Evolutionary conservation across 192 early-diverging fungal species (phyloP), one percentile per base, ranked within the genome.

Genomic region (Umbelopsis ramanniana): DNA sequence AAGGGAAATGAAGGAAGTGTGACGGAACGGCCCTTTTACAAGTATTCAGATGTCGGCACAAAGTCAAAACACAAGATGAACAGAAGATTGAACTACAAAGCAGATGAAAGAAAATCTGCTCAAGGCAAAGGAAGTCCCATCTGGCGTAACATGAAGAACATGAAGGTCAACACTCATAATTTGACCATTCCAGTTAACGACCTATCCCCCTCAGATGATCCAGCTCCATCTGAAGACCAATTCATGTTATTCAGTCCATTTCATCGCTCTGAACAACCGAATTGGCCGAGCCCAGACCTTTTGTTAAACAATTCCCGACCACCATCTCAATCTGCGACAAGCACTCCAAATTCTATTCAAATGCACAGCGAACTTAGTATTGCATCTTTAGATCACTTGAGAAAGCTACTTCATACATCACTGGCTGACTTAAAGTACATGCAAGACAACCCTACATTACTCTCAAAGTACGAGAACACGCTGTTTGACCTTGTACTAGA

Each of bases 301-400:
- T 2, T 11, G 7, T 33, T 63, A 5, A 63, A 14, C 15, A 63
- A 63, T 12, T 19, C 29, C 17, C 15, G 6, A 50, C 17, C 48
- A 3, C 6, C 48, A 5, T 50, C 48, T 1, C 48, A 50, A 6
- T 50, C 48, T 63, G 14, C 14, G 8, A 12, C 26, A 19, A 38
- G 33, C 33, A 0, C 74, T 77, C 53, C 50, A 46, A 35, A 71
- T 46, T 75, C 46, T 5, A 43, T 52, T 23, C 76, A 67, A 12
- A 50, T 75, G n/a, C 71, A 80, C 8, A 69, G 77, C 2, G 87
- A 85, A 38, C 82, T 92, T 21, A 91, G 88, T 79, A 76, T 76
- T 0, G 85, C 83, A 29, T 91, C 92, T 5, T 72, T 86, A 11
- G 73, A 83, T 38, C 94, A 94, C 47, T 74, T 93, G 81, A 85